Conservation (phyloP, 257 asterid genomes). For the Verbascum thapsus region DNA sequence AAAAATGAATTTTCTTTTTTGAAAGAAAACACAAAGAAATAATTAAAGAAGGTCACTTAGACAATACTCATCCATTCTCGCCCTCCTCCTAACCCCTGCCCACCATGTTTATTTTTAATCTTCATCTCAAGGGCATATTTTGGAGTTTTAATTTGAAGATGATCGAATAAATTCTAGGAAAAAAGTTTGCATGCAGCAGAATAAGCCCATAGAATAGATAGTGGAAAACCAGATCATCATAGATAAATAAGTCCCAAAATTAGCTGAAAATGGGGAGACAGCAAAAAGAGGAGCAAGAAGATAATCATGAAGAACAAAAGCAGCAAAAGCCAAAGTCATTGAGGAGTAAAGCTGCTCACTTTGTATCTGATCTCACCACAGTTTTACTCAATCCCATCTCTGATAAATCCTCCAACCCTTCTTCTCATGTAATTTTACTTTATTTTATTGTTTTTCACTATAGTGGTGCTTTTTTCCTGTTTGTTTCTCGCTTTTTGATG, state of each 20-base stretch:
- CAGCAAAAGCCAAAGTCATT: conserved; percentile 46
- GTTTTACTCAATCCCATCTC: conserved; percentile 84
- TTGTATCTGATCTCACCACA: conserved; percentile 90
- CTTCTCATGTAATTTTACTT: conserved; percentile 43
- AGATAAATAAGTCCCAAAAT: conserved; percentile 8
- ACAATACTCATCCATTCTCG: neutral
- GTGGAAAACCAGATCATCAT: conserved; percentile 36
- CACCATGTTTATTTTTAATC: neutral
- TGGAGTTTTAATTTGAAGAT: conserved; percentile 6
- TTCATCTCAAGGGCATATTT: conserved; percentile 16
- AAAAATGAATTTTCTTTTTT: too few relatives aligned
- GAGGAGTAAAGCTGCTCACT: conserved; percentile 91
- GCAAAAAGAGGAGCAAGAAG: conserved; percentile 29
- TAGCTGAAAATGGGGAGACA: conserved; percentile 40
- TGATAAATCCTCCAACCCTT: conserved; percentile 61
- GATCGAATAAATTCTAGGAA: neutral
- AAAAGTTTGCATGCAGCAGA: conserved; percentile 24
- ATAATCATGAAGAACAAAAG: conserved; percentile 9
- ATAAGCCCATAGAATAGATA: conserved; percentile 25
- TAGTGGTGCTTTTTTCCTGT: too few relatives aligned
- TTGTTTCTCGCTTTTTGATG: neutral
- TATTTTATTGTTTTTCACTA: neutral
- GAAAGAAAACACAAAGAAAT: neutral
- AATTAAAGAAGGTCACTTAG: neutral
- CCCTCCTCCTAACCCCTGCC: conserved; percentile 15